Evolutionary conservation across 768 basidiomycete species (phyloP).

Genomic region (Boletus subparvulus): DNA sequence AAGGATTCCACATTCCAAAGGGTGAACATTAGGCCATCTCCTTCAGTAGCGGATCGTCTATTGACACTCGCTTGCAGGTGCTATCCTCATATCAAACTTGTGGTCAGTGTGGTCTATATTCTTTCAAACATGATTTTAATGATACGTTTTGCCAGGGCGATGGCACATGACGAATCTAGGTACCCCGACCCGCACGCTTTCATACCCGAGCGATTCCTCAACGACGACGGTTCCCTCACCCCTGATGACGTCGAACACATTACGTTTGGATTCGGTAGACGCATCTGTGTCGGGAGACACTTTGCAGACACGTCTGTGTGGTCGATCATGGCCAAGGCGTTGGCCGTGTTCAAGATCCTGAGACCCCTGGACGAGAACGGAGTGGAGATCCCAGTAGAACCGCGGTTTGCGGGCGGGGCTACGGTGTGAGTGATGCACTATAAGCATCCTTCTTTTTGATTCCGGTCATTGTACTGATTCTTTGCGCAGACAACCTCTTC

Average conservation of each 20-base stretch:
- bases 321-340: slow-evolving; percentile 9
- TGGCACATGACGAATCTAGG: slow-evolving; percentile 21
- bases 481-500: background rate
- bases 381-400: slow-evolving; percentile 12
- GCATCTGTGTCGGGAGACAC: slow-evolving; percentile 23
- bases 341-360: background rate
- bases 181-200: slow-evolving; percentile 37
- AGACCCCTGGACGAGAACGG: background rate
- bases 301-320: slow-evolving; percentile 17
- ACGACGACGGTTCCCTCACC: slow-evolving; percentile 18
- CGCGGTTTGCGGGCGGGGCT: slow-evolving; percentile 4
- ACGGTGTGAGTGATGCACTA: slow-evolving; percentile 1
- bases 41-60: background rate
- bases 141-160: slow-evolving; percentile 3
- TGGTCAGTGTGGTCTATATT: slow-evolving; percentile 1
- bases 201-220: slow-evolving; percentile 40
- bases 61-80: background rate
- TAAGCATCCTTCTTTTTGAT: background rate
- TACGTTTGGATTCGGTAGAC: slow-evolving; percentile 25
- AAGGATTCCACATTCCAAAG: slow-evolving; percentile 50
- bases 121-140: too few relatives aligned
- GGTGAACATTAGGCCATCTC: background rate
- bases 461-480: background rate
- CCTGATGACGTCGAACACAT: slow-evolving; percentile 2
- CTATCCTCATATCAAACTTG: background rate